Evolutionary conservation across 2,329 filamentous ascomycete species (phyloP), one percentile per base, ranked within the genome.

Genomic region (Fusarium torulosum): DNA sequence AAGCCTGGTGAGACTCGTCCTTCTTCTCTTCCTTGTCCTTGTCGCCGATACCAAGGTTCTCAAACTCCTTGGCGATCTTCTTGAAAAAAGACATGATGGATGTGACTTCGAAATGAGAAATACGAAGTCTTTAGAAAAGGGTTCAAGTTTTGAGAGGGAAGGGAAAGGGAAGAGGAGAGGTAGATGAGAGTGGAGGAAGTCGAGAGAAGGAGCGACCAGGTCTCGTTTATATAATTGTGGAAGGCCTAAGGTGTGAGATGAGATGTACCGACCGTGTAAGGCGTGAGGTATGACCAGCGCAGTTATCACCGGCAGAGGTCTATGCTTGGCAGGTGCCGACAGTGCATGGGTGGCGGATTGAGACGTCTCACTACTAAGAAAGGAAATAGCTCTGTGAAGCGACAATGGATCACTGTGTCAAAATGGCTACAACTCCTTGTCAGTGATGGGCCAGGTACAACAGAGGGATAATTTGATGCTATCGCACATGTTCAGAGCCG

Each of bases 21-120:
- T 75, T 65, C 58, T 72, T 65, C 53, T 75, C 63, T n/a, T 73
- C 58, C 63, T 74, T 67, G 46, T 74, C 74, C 66, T 79, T 75
- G 50, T 78, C 79, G 44, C 81, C 82, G 69, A 85, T 78, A 50
- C 78, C 80, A 54, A 86, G 77, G 70, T 81, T 80, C 71, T 86
- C 82, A 41, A 83, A 78, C 67, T 81, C 76, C 68, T 80, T 75
- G 59, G 77, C 75, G 46, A 82, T 69, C 69, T 81, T 81, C 65
- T 79, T 79, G 72, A 82, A 79, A 72, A 82, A 82, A 35, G 80
- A 82, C 80, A 83, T 83, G 53, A 41, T 60, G 56, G 35, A 33
- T 45, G 63, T 43, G 63, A 54, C 63, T 60, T 47, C 62, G 52
- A 46, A 49, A 56, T 50, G 20, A 42, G 40, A 46, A 38, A 31